Percentiles rank a stretch among this genome's conserved stretches.
These are phyloP conservation scores for Aschersonia sp. DNA, from an alignment of 2,329 filamentous ascomycete genomes.

Conservation along the genomic window DNA sequence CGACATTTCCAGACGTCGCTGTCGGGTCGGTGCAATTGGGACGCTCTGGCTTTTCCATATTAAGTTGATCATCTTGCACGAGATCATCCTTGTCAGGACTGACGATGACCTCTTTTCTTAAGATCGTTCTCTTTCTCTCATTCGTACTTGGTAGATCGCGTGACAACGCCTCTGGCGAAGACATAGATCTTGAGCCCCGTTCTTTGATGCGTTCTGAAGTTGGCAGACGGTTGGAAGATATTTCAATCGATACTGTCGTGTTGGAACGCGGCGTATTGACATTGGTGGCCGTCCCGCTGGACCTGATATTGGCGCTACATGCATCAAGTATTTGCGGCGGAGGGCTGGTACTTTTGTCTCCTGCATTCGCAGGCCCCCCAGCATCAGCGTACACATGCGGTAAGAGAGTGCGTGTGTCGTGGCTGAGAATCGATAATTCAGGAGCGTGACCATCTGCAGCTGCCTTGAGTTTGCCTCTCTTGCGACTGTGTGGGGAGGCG, in stretches of 20 bases:
- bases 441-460: conserved; percentile 2
- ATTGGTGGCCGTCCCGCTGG: conserved; percentile 20
- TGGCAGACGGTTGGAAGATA: no score
- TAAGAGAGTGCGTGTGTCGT: conserved; percentile 18
- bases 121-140: no score
- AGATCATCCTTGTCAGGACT: neutral
- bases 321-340: conserved; percentile 1
- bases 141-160: no score
- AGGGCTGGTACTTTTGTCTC: conserved; percentile 7
- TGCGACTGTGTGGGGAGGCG: neutral
- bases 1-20: conserved; percentile 1
- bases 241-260: no score
- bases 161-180: no score
- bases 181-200: neutral
- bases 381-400: conserved; percentile 15
- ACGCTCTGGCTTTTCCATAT: neutral
- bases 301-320: conserved; percentile 7
- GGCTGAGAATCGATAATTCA: conserved; percentile 9
- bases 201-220: no score
- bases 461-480: neutral
- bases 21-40: neutral
- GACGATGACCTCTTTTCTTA: no score
- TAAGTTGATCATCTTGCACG: neutral
- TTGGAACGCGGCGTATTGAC: conserved; percentile 16
- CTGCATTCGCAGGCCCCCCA: conserved; percentile 17